Evolutionary conservation across 306 rosid species (phyloP).

Genomic region (Ormosia emarginata): DNA sequence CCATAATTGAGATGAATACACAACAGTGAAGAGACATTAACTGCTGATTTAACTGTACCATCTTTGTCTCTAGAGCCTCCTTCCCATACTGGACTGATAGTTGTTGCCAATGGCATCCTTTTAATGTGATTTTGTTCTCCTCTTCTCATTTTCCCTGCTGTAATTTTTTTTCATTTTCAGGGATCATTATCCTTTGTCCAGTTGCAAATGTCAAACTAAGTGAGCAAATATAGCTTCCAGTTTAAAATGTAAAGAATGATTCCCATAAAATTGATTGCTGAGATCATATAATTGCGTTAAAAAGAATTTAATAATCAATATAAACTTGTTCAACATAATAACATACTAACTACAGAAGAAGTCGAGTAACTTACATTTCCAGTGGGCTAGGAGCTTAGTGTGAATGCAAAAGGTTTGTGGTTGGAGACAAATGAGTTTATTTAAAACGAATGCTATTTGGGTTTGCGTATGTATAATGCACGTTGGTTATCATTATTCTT

Average conservation of each 20-base stretch:
- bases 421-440: background rate
- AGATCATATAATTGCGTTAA: background rate
- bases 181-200: conserved; percentile 33
- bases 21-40: conserved; percentile 26
- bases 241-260: conserved; percentile 1
- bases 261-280: background rate
- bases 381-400: background rate
- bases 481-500: background rate
- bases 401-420: background rate
- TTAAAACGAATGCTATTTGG: too few species aligned
- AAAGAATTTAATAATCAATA: background rate
- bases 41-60: conserved; percentile 27
- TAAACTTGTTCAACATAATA: background rate
- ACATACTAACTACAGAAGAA: background rate
- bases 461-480: background rate
- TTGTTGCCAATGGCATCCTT: conserved; percentile 19
- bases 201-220: conserved; percentile 9
- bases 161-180: conserved; percentile 33
- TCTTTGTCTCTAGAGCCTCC: background rate
- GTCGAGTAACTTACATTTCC: background rate
- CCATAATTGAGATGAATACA: conserved; percentile 14
- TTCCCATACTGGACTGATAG: background rate
- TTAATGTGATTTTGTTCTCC: conserved; percentile 25
- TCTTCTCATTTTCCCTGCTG: conserved; percentile 29
- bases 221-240: conserved; percentile 11